These are phyloP conservation scores for Candida nitratophila DNA, from an alignment of 805 yeast genomes.

Conservation along the genomic window DNA sequence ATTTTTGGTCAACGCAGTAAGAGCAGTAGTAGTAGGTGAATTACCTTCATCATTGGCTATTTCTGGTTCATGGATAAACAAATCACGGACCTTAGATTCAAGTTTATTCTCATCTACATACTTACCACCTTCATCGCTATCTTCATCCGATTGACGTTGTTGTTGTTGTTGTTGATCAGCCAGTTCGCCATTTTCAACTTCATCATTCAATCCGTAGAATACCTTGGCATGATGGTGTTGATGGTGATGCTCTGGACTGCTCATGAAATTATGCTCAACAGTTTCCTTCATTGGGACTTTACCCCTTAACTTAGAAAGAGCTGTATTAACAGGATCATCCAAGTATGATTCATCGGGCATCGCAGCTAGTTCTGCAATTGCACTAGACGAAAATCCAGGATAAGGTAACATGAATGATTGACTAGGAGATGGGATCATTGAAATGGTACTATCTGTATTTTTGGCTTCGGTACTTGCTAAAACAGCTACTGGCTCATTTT, in stretches of 20 bases:
- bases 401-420: conserved; percentile 30
- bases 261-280: not conserved
- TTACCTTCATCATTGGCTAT: not conserved
- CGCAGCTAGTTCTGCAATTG: conserved; percentile 71
- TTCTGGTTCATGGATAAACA: conserved; percentile 18
- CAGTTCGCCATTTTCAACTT: conserved; percentile 1
- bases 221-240: conserved; percentile 6
- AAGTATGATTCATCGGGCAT: conserved; percentile 72
- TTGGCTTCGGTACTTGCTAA: not conserved
- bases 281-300: conserved; percentile 14
- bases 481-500: conserved; percentile 4
- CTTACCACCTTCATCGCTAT: conserved; percentile 4
- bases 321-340: conserved; percentile 66
- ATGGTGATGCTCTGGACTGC: not conserved
- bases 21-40: not conserved
- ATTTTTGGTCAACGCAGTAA: not conserved
- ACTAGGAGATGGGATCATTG: conserved; percentile 25
- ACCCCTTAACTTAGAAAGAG: conserved; percentile 78
- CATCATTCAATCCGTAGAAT: conserved; percentile 22
- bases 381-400: conserved; percentile 46
- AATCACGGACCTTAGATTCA: conserved; percentile 26
- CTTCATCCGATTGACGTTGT: not conserved
- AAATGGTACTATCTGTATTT: conserved; percentile 13
- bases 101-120: conserved; percentile 23
- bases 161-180: not conserved